Base-by-base conservation (phyloP, 1,139 yeast species). In the Wickerhamomyces sp. region DNA sequence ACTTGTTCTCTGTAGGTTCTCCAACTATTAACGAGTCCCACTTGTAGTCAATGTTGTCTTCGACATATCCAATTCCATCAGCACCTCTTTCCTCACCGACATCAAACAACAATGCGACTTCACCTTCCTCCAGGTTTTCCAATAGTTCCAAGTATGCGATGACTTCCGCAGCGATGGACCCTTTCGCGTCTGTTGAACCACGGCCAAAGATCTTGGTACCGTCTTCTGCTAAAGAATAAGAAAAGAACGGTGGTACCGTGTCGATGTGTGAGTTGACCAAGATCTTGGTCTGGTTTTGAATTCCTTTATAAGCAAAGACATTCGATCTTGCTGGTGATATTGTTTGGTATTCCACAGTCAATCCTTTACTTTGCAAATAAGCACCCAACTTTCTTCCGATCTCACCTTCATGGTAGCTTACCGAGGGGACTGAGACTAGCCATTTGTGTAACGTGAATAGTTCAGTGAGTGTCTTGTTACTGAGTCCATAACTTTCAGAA, bases 11-110 rank as follows among this genome's bases (percentile, higher is more conserved):
- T 1, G 87, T 79, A 6, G 88, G 86, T 48, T 80, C 88, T 6
- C 87, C 87, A 52, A 78, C 78, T 30, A 80, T 72, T 14, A 73
- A 84, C 1, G 69, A 45, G 6, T 72, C 72, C 83, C 84, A 79
- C 3, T 57, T 54, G n/a, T 68, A 66, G 18, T 66, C 66, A 31
- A 72, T 50, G 6, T 53, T 30, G 4, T 52, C 51, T 17, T 55
- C 47, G 5, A 71, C 79, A 19, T 55, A 45, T 21, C 40, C 46
- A 79, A 79, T 78, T 11, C 87, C 87, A 19, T 55, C 57, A 12
- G 86, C 87, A 22, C 66, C 69, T 17, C 66, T 62, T 47, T 80
- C 88, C 53, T 80, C 88, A 5, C 79, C 84, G 4, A 78, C 81
- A 7, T 78, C 87, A 51, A 62, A 78, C 28, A 80, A 58, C 30